Conservation (phyloP, 345 rosid genomes). For the Murraya koenigii region DNA sequence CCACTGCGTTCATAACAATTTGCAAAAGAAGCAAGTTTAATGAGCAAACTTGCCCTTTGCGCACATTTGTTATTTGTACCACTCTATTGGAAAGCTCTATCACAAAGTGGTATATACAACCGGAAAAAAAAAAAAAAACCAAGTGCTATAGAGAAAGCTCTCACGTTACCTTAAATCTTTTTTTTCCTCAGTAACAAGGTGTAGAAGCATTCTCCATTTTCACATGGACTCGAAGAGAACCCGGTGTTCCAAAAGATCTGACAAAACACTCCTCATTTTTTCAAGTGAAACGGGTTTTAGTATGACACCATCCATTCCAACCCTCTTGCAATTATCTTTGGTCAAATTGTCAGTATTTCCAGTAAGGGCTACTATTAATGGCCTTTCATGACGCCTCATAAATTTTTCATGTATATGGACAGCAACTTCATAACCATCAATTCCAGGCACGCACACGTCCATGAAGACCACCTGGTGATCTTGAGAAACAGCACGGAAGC, state of each 20-base stretch:
- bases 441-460: constrained; percentile 60
- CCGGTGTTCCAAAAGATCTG: constrained; percentile 68
- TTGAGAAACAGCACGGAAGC: constrained; percentile 53
- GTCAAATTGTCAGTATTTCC: constrained; percentile 68
- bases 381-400: constrained; percentile 65
- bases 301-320: constrained; percentile 75
- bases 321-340: constrained; percentile 80
- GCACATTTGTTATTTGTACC: neutral
- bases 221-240: constrained; percentile 52
- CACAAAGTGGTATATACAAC: neutral
- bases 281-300: constrained; percentile 81
- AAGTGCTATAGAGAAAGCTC: neutral
- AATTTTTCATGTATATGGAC: constrained; percentile 59
- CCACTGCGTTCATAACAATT: neutral
- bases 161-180: neutral
- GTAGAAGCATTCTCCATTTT: constrained; percentile 17
- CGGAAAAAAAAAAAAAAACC: too few relatives aligned
- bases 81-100: neutral
- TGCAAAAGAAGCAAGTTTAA: neutral
- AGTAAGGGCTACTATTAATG: constrained; percentile 77
- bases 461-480: constrained; percentile 85
- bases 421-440: constrained; percentile 63
- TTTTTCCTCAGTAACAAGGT: neutral
- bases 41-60: too few relatives aligned
- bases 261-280: constrained; percentile 70